Conservation (phyloP, 306 rosid species). For the Quercus cerris region DNA sequence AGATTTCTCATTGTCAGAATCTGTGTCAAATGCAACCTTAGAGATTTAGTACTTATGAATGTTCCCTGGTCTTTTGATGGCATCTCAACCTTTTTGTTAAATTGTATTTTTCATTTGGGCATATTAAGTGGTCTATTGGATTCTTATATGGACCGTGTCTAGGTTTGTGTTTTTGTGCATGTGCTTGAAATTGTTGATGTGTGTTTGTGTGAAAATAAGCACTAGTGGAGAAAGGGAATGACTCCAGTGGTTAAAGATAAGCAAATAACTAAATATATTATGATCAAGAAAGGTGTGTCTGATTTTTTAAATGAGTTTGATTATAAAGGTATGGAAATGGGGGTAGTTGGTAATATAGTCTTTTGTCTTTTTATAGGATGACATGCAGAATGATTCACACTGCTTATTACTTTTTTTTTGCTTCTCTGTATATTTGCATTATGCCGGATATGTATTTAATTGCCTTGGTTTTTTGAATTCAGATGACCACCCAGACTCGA, state of each 20-base stretch:
- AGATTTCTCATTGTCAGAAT: background rate
- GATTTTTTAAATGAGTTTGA: background rate
- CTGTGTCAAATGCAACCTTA: background rate
- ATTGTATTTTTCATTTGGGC: background rate
- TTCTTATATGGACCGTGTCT: background rate
- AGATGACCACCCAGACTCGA: constrained; percentile 45
- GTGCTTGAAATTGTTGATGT: background rate
- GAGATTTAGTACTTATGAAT: background rate
- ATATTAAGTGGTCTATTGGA: background rate
- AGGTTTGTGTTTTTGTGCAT: background rate
- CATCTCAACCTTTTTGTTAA: background rate
- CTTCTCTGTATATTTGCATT: constrained; percentile 8
- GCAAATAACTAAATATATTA: background rate
- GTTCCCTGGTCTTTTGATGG: background rate
- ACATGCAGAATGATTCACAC: constrained; percentile 5
- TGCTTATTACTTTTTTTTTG: constrained; percentile 6
- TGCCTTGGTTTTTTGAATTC: constrained; percentile 26
- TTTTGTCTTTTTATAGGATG: background rate
- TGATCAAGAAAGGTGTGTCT: background rate
- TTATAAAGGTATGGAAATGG: background rate
- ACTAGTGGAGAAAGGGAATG: background rate
- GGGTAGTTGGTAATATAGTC: background rate
- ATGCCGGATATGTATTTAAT: constrained; percentile 2
- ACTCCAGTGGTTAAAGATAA: background rate
- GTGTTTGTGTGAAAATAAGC: background rate